Percentiles rank a stretch among this genome's conserved stretches.
Conservation (phyloP, 805 yeast species). For the Saturnispora hagleri region DNA sequence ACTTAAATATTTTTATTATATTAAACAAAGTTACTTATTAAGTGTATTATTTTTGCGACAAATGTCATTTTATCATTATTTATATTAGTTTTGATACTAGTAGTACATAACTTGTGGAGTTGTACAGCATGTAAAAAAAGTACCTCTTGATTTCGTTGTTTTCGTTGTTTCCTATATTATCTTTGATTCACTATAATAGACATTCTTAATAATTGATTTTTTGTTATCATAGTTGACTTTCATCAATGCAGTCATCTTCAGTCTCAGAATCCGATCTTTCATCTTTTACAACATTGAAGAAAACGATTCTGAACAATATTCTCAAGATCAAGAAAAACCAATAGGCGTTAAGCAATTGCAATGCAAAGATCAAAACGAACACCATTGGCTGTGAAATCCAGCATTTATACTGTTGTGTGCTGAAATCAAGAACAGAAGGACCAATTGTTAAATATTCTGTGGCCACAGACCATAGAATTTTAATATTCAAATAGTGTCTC, state of each 20-base stretch:
- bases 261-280: slow-evolving; percentile 85
- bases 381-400: slow-evolving; percentile 92
- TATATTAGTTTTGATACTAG: neutral
- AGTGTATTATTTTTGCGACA: neutral
- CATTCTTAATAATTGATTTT: neutral
- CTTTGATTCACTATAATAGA: neutral
- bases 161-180: neutral
- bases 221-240: slow-evolving; percentile 15
- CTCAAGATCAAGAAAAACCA: slow-evolving; percentile 82
- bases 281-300: slow-evolving; percentile 56
- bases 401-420: slow-evolving; percentile 90
- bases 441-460: slow-evolving; percentile 88
- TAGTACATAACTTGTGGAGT: neutral
- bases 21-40: slow-evolving; percentile 1
- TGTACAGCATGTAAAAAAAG: neutral
- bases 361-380: slow-evolving; percentile 62
- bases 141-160: neutral
- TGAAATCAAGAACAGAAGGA: slow-evolving; percentile 70
- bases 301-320: slow-evolving; percentile 58
- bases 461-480: slow-evolving; percentile 71
- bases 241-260: slow-evolving; percentile 36
- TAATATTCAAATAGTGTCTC: slow-evolving; percentile 78
- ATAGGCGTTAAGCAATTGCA: slow-evolving; percentile 78
- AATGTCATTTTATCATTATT: neutral
- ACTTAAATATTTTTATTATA: neutral